Evolutionary conservation across 768 basidiomycete species (phyloP).

Genomic region (Suillus cothurnatus): DNA sequence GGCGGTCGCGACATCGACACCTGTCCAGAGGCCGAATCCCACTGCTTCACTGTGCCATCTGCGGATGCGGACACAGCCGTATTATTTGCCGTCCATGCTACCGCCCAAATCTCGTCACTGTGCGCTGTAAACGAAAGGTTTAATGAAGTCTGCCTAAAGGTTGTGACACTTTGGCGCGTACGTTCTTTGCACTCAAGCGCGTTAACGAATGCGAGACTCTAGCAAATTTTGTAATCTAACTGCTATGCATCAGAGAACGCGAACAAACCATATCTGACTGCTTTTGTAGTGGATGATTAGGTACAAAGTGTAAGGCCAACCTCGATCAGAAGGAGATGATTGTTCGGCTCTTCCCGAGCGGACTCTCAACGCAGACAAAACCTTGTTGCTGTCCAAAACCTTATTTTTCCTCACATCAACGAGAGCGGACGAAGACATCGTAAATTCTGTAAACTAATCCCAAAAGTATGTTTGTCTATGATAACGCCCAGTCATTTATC

Average conservation of each 20-base stretch:
- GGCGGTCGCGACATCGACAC: constrained; percentile 58
- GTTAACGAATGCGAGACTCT: constrained; percentile 77
- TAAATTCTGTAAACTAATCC: constrained; percentile 21
- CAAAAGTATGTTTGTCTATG: constrained; percentile 40
- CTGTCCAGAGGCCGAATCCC: constrained; percentile 68
- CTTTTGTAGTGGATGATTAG: constrained; percentile 8
- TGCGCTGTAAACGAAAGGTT: constrained; percentile 57
- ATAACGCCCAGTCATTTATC: constrained; percentile 10
- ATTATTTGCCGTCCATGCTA: constrained; percentile 70
- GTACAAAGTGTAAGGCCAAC: neutral
- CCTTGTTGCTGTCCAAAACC: constrained; percentile 43
- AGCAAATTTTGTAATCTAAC: constrained; percentile 24
- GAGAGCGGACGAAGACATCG: constrained; percentile 95
- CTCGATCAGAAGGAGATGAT: neutral
- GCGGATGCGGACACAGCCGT: constrained; percentile 71
- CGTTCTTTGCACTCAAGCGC: constrained; percentile 78
- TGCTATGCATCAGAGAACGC: constrained; percentile 10
- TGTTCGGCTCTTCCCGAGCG: constrained; percentile 52
- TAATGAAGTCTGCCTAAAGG: neutral
- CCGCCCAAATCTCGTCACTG: constrained; percentile 77
- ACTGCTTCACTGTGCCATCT: constrained; percentile 76
- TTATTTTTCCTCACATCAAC: constrained; percentile 80
- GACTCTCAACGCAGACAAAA: constrained; percentile 47
- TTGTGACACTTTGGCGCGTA: constrained; percentile 38
- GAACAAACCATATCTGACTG: constrained; percentile 30